Evolutionary conservation across 495 filamentous ascomycete species (phyloP).

Genomic region (Immersiella caudata): DNA sequence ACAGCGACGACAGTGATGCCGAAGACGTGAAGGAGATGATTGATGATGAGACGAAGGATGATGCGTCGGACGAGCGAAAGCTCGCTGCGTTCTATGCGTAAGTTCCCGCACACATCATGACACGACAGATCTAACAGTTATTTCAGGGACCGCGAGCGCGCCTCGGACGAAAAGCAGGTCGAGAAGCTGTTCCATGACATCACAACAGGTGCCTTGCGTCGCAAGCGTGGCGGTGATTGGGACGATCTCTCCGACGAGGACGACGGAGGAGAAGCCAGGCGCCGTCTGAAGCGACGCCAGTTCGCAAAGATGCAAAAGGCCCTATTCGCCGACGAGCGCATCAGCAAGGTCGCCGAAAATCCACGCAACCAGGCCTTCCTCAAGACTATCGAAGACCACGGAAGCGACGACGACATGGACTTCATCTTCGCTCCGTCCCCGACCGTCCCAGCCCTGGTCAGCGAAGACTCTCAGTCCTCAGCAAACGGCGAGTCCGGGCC

Average conservation of each 20-base stretch:
- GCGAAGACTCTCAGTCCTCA: constrained; percentile 45
- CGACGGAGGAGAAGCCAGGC: constrained; percentile 75
- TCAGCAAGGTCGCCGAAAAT: constrained; percentile 87
- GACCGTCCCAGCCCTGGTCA: constrained; percentile 26
- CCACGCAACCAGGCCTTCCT: constrained; percentile 91
- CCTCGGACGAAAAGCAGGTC: constrained; percentile 77
- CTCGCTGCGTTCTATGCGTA: constrained; percentile 89
- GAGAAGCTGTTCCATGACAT: constrained; percentile 91
- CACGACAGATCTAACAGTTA: constrained; percentile 19
- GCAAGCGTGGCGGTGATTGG: constrained; percentile 72
- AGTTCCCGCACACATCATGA: constrained; percentile 41
- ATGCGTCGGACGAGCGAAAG: constrained; percentile 73
- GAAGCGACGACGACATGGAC: constrained; percentile 76
- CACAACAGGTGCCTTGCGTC: constrained; percentile 79
- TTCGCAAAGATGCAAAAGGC: constrained; percentile 91
- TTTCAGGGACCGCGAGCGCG: constrained; percentile 64
- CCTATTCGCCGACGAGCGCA: constrained; percentile 84
- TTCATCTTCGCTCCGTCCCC: constrained; percentile 63
- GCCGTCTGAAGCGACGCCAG: constrained; percentile 80
- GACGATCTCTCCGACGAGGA: constrained; percentile 86
- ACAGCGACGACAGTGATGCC: constrained; percentile 66
- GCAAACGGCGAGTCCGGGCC: constrained; percentile 25
- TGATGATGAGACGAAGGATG: constrained; percentile 71
- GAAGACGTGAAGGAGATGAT: constrained; percentile 77
- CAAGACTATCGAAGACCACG: constrained; percentile 81